Conservation (phyloP, 2,329 filamentous ascomycete genomes). For the Neonectria sp. region DNA sequence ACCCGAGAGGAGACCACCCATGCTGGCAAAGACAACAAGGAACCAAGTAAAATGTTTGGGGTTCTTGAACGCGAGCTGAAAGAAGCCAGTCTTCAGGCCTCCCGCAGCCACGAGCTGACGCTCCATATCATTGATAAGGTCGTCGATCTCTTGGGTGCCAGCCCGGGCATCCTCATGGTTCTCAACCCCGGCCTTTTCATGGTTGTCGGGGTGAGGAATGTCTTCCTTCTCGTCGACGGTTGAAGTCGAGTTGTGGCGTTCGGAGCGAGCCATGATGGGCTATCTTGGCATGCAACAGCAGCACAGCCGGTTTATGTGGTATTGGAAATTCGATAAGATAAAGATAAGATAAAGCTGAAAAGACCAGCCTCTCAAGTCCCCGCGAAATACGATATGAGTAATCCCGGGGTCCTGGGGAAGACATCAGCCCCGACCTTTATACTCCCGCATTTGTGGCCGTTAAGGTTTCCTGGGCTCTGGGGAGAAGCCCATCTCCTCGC, state of each 20-base stretch:
- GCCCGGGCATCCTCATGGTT: slow-evolving; percentile 55
- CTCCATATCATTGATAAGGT: slow-evolving; percentile 60
- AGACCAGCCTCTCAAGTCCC: slow-evolving; percentile 12
- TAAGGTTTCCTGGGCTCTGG: slow-evolving; percentile 27
- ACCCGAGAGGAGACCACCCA: slow-evolving; percentile 81
- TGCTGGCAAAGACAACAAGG: slow-evolving; percentile 79
- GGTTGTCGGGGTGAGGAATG: slow-evolving; percentile 35
- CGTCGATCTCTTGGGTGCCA: slow-evolving; percentile 54
- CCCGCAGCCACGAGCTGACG: slow-evolving; percentile 54
- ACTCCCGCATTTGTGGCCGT: slow-evolving; percentile 23
- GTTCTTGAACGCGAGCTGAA: slow-evolving; percentile 70
- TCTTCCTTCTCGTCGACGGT: slow-evolving; percentile 43
- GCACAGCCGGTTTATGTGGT: neutral
- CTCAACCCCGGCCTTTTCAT: slow-evolving; percentile 51
- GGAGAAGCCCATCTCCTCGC: neutral
- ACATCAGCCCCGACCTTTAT: slow-evolving; percentile 22
- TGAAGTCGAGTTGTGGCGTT: slow-evolving; percentile 40
- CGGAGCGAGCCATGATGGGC: slow-evolving; percentile 34
- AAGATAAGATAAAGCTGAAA: slow-evolving; percentile 8
- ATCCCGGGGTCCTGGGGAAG: slow-evolving; percentile 23
- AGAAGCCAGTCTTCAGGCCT: slow-evolving; percentile 57
- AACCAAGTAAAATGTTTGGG: slow-evolving; percentile 77
- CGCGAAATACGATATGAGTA: slow-evolving; percentile 16
- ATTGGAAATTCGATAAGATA: slow-evolving; percentile 7
- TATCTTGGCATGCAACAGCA: neutral